Evolutionary conservation across 2,329 filamentous ascomycete species (phyloP), one percentile per base, ranked within the genome.

Genomic region (Penicillium sp.): DNA sequence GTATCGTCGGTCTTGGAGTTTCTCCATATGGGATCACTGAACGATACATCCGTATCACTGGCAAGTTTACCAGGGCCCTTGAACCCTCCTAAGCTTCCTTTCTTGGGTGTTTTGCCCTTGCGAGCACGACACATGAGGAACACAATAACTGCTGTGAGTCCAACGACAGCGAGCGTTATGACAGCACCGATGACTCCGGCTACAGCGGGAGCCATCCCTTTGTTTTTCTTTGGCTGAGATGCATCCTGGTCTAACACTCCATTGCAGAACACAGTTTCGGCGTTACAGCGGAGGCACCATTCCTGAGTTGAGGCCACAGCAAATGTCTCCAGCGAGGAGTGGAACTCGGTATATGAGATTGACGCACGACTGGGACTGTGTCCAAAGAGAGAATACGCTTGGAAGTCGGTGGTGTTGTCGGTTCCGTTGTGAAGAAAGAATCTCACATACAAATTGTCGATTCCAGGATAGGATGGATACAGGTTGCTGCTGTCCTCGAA

Each of bases 341-440:
- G 66, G 68, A 86, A 86, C 5, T 83, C 81, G 0, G 58, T 62
- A 73, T 81, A 86, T 0, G 70, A 67, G 62, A 86, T 79, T 6
- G 78, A 75, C 1, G 72, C 82, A 84, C 0, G 75, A 63, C 31
- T 68, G 67, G 35, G 72, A 69, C 10, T 59, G 47, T n/a, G 69
- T n/a, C 39, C 53, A 43, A 56, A 56, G 13, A 56, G 38, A n/a
- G 53, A 38, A 13, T 51, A 56, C 12, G 33, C 1, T 23, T 45
- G 9, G 29, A 56, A 56, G 12, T 43, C 17, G 23, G 53, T 66
- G 23, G 70, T 60, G 12, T 60, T 51, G 25, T 75, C 72, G 0
- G 83, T 83, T 49, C 82, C 82, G 63, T 87, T 86, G 63, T 81
- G 82, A 71, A 83, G 81, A 56, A 79, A 74, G 67, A 86, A 84